Evolutionary conservation across 2,329 filamentous ascomycete species (phyloP).

Genomic region (Phyllachora maydis): DNA sequence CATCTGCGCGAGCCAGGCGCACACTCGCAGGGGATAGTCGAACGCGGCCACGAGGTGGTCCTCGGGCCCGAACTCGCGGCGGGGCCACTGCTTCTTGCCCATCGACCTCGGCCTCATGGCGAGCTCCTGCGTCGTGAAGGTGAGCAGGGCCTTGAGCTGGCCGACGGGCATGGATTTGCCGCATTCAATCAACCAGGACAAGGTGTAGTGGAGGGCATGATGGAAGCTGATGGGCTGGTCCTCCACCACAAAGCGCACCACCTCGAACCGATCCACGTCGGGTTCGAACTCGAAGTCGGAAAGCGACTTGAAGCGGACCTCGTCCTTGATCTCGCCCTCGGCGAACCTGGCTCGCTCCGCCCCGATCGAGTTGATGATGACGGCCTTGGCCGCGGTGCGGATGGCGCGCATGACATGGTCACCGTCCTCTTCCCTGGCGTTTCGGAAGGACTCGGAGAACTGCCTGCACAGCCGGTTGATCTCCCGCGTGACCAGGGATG

Average conservation of each 20-base stretch:
- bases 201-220: constrained; percentile 83
- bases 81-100: constrained; percentile 33
- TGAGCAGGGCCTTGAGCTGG: constrained; percentile 46
- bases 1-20: constrained; percentile 94
- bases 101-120: constrained; percentile 41
- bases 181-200: constrained; percentile 90
- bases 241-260: constrained; percentile 78
- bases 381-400: constrained; percentile 54
- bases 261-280: constrained; percentile 31
- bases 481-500: constrained; percentile 81
- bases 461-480: constrained; percentile 84
- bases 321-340: constrained; percentile 71
- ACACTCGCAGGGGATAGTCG: constrained; percentile 82
- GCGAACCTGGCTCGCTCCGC: constrained; percentile 73
- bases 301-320: constrained; percentile 62
- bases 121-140: constrained; percentile 52
- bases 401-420: constrained; percentile 50
- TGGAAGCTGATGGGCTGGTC: constrained; percentile 91
- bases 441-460: constrained; percentile 69
- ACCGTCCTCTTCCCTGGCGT: constrained; percentile 41
- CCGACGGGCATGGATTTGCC: constrained; percentile 54
- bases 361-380: constrained; percentile 78
- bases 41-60: constrained; percentile 76
- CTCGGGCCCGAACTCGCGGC: constrained; percentile 39
- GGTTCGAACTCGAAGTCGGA: constrained; percentile 64